phyloP scores from a whole-genome alignment of 106 monocot species.

The Dendrobium huoshanense region DNA sequence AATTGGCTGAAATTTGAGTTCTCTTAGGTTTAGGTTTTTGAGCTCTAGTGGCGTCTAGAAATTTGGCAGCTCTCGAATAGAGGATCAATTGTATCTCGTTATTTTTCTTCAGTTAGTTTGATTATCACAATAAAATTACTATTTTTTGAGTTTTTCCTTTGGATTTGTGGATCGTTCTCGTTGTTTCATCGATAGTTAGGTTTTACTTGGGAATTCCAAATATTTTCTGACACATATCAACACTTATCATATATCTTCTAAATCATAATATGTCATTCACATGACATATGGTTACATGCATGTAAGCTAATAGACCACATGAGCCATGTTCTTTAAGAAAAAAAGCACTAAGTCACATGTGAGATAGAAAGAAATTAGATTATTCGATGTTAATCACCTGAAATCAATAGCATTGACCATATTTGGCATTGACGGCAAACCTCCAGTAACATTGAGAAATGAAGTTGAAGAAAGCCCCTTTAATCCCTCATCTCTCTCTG shows the following conservation, averaged over 20 bases:
- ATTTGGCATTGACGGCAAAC: slow-evolving; percentile 15
- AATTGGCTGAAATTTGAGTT: too few species aligned
- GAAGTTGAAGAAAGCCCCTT: slow-evolving; percentile 21
- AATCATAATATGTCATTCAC: neutral
- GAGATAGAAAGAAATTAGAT: neutral
- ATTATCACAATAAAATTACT: too few species aligned
- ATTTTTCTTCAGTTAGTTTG: too few species aligned
- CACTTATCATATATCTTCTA: neutral
- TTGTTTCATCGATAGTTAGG: too few species aligned
- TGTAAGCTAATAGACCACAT: neutral
- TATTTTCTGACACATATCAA: neutral
- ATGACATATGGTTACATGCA: neutral
- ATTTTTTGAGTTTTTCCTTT: too few species aligned
- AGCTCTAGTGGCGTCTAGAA: too few species aligned
- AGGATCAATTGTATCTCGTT: too few species aligned
- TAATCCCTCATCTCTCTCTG: slow-evolving; percentile 50
- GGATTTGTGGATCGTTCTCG: too few species aligned
- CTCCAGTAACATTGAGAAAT: slow-evolving; percentile 10
- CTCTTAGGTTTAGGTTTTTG: too few species aligned
- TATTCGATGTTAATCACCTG: slow-evolving; percentile 39
- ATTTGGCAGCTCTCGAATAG: too few species aligned
- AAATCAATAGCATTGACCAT: slow-evolving; percentile 51
- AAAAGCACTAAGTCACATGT: neutral
- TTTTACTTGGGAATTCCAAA: too few species aligned
- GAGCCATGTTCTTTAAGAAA: neutral